Base-by-base conservation (phyloP, 108 stramenopile genomes). In the Parietichytrium sp. region DNA sequence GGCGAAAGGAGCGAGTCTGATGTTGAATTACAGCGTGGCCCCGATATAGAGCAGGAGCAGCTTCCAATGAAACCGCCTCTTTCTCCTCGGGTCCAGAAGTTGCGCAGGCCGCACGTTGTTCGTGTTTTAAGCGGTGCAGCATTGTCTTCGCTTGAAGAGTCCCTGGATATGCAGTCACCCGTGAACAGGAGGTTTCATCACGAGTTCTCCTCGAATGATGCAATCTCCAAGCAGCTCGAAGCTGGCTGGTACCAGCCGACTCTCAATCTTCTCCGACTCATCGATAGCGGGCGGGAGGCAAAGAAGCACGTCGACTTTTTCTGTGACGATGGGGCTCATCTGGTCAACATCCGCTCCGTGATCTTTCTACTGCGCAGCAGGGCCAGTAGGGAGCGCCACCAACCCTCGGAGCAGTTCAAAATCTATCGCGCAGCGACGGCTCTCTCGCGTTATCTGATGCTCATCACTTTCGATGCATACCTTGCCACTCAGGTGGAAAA, bases 391-490 rank as follows among this genome's bases (percentile, higher is more conserved):
- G 61, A 72, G 61, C 61, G 61, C 13, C 61, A 72, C 33, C 61
- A 72, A 25, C 42, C 42, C 15, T 72, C 61, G 10, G 61, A 72
- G 20, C 33, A 45, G 0, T 72, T 45, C 20, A 72, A 72, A 38
- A 72, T 72, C 38, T 42, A 72, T n/a, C 61, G 61, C 20, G 61
- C 61, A 6, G 61, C 61, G n/a, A 72, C 61, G 10, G 36, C 61
- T 31, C 42, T 72, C 6, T n/a, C 16, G 29, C 61, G 61, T 25
- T 72, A 72, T 20, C 38, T 27, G 1, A 16, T 72, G 18, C 61
- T 72, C 61, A 72, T 72, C 20, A 42, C 61, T 42, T 72, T 72
- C 45, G 61, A 72, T 25, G 61, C 61, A 6, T 72, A 72, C 61
- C 29, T 72, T 31, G 61, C 61, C 20, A 42, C 36, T 10, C 61